Base-by-base conservation (phyloP, 2,329 filamentous ascomycete species). In the Venturia pyrina region DNA sequence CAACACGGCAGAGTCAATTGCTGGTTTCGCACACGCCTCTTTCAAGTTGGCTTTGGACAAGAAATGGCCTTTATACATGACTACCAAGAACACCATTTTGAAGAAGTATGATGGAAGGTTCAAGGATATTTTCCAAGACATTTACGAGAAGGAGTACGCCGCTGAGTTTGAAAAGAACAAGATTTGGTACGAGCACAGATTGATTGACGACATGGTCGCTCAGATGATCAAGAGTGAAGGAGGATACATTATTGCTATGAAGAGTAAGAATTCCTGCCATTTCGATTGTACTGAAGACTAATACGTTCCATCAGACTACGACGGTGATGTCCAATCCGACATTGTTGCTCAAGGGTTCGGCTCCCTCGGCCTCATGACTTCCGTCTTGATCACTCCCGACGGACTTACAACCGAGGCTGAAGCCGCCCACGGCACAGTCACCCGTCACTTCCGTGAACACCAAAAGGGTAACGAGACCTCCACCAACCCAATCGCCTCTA, bases 211-310 rank as follows among this genome's bases (percentile, higher is more conserved):
- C 81, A 98, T 99, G 95, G 95, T 99, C 70, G 95, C 95, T 62
- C 95, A 99, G 85, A 99, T 99, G 95, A 90, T 99, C 84, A 99
- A 99, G 90, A 95, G 90, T 80, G 87, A 89, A 73, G 95, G 95
- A 72, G 95, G 95, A 69, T 97, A 95, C 80, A 87, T 98, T 77
- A 97, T 98, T 84, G 95, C 95, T 69, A 86, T 98, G 78, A 99
- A 99, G 89, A 98, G 91, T 96, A 77, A 78, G 87, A 82, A 65
- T 19, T 21, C 4, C 21, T 10, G 11, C 46, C 3, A 13, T n/a
- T 44, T 15, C 6, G 3, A 53, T 13, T 43, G 37, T 40, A 48
- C 37, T 28, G n/a, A 59, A 10, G 46, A 28, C 62, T 64, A 57
- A n/a, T 8, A 28, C 10, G 28, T 21, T 21, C 21, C 5, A 24